These are phyloP conservation scores for Lasiosphaeria hispida DNA, from an alignment of 495 filamentous ascomycete species.

Conservation along the genomic window DNA sequence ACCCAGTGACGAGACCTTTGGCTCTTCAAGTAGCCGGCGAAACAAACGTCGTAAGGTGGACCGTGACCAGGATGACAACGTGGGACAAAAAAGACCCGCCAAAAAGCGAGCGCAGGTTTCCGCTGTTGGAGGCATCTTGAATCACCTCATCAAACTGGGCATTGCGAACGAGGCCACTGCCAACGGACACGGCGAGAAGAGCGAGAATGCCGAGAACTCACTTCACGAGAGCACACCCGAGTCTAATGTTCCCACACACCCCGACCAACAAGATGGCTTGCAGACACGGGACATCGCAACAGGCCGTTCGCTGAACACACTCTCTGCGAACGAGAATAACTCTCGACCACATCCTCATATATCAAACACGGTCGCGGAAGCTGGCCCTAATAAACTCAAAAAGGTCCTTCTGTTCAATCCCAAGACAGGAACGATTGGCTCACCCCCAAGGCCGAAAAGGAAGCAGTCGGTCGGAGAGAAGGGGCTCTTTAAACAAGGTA, in stretches of 20 bases:
- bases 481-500: conserved; percentile 4
- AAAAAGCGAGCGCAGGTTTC: conserved; percentile 18
- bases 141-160: conserved; percentile 16
- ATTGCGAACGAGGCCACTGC: conserved; percentile 1
- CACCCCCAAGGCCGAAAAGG: conserved; percentile 43
- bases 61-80: conserved; percentile 15
- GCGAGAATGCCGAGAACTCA: background rate
- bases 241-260: no score
- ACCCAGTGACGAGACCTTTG: conserved; percentile 4
- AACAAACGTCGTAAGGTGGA: conserved; percentile 53
- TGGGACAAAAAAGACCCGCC: conserved; percentile 13
- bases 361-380: background rate
- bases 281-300: no score
- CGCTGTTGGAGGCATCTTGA: conserved; percentile 17
- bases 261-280: no score
- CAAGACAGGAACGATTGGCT: conserved; percentile 55
- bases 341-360: background rate
- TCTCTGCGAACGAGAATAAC: background rate
- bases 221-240: no score
- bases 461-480: conserved; percentile 3
- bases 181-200: background rate
- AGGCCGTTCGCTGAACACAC: no score
- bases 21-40: conserved; percentile 37
- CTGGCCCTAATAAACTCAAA: conserved; percentile 30
- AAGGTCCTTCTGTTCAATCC: conserved; percentile 49